These are phyloP conservation scores for Nemophila menziesii DNA, from an alignment of 257 asterid genomes.

Conservation along the genomic window DNA sequence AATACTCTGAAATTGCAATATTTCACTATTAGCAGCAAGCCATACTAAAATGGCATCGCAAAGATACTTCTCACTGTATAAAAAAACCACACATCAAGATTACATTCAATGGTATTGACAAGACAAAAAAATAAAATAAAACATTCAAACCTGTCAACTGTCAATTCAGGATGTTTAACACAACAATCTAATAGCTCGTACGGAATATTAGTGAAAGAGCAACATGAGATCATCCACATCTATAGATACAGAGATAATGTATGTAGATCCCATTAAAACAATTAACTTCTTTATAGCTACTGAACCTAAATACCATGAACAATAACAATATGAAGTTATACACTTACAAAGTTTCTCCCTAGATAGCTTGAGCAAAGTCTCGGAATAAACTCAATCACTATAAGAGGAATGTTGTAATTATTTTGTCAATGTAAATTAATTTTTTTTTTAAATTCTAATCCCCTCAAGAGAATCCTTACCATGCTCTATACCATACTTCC, in stretches of 20 bases:
- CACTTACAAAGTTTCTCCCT: constrained; percentile 81
- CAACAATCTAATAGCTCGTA: constrained; percentile 33
- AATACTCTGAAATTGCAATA: constrained; percentile 24
- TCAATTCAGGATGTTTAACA: constrained; percentile 52
- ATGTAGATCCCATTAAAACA: constrained; percentile 1
- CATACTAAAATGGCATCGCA: constrained; percentile 62
- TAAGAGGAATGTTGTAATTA: constrained; percentile 37
- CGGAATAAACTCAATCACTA: constrained; percentile 47
- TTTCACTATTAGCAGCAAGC: constrained; percentile 33
- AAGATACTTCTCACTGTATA: constrained; percentile 64
- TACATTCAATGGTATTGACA: constrained; percentile 4
- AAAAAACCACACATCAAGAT: constrained; percentile 13
- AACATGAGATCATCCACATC: constrained; percentile 61
- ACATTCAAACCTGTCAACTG: constrained; percentile 55
- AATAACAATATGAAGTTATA: neutral
- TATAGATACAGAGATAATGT: constrained; percentile 30
- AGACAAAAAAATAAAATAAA: neutral
- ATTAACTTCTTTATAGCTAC: no score
- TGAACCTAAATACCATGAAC: neutral
- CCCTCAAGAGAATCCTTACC: constrained; percentile 30
- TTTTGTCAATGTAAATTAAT: constrained; percentile 8
- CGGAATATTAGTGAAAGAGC: constrained; percentile 46
- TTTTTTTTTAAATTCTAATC: constrained; percentile 7
- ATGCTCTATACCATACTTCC: constrained; percentile 59
- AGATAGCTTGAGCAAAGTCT: constrained; percentile 48